These are phyloP conservation scores for Pleurotus giganteus DNA, from an alignment of 768 basidiomycete species.

Conservation along the genomic window DNA sequence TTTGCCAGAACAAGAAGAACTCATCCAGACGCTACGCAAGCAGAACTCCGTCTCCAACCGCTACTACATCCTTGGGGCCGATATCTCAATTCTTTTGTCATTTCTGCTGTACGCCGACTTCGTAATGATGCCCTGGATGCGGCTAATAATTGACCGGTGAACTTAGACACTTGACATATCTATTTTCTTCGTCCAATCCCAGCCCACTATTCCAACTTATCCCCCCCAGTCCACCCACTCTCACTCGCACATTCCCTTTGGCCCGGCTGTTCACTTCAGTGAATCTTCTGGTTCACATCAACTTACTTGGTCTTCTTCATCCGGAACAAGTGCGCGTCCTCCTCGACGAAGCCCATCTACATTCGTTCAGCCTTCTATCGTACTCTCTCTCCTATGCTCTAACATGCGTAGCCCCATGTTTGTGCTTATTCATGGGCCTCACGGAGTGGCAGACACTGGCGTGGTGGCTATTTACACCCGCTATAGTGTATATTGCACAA, in stretches of 20 bases:
- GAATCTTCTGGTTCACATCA: constrained; percentile 49
- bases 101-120: constrained; percentile 41
- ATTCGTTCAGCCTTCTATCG: constrained; percentile 19
- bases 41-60: constrained; percentile 41
- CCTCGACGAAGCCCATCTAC: constrained; percentile 2
- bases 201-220: constrained; percentile 42
- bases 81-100: constrained; percentile 42
- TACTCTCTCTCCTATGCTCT: constrained; percentile 30
- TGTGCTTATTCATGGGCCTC: constrained; percentile 45
- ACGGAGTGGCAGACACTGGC: constrained; percentile 47
- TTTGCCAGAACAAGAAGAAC: constrained; percentile 56
- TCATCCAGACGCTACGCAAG: constrained; percentile 48
- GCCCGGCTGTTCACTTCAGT: constrained; percentile 45
- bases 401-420: constrained; percentile 46
- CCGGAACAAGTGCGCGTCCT: constrained; percentile 20
- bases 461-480: constrained; percentile 51
- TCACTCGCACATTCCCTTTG: constrained; percentile 33
- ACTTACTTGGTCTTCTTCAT: constrained; percentile 43
- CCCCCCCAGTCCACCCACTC: constrained; percentile 33
- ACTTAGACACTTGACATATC: constrained; percentile 47
- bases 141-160: constrained; percentile 11
- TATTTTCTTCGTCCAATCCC: constrained; percentile 34
- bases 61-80: constrained; percentile 37
- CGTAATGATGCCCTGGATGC: constrained; percentile 3
- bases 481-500: constrained; percentile 44